Conservation (phyloP, 2,329 filamentous ascomycete genomes). For the Diplodia seriata region DNA sequence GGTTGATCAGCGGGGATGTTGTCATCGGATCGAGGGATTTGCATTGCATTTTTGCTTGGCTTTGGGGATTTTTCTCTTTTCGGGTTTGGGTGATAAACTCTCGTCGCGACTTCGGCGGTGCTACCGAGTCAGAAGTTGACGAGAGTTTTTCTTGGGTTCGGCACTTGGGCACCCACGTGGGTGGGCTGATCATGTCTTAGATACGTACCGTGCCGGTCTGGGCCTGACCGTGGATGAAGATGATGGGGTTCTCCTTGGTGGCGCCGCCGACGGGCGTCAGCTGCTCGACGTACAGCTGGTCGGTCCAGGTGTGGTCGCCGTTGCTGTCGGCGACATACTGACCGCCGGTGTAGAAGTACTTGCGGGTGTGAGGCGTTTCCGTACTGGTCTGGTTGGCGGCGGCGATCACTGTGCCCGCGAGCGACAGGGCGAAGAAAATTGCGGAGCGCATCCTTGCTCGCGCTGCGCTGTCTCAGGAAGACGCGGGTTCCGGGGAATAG, state of each 20-base stretch:
- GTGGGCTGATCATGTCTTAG: background rate
- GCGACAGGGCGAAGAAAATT: conserved; percentile 1
- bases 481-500: no score
- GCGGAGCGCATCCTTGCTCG: conserved; percentile 21
- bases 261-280: conserved; percentile 34
- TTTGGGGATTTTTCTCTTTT: background rate
- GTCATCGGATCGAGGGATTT: background rate
- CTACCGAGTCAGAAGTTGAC: background rate
- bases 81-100: background rate
- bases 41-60: background rate
- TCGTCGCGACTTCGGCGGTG: background rate
- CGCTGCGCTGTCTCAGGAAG: no score
- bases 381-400: background rate
- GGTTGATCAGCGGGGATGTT: conserved; percentile 38
- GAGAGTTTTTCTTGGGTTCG: background rate
- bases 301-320: conserved; percentile 17
- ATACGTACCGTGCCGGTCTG: conserved; percentile 20
- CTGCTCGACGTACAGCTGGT: conserved; percentile 44
- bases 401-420: conserved; percentile 18
- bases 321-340: conserved; percentile 33
- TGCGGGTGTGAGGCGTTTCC: conserved; percentile 34
- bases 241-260: conserved; percentile 13
- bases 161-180: background rate
- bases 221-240: conserved; percentile 27
- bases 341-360: conserved; percentile 41